phyloP scores from a whole-genome alignment of 805 yeast species.

The Tetrapisispora phaffii region DNA sequence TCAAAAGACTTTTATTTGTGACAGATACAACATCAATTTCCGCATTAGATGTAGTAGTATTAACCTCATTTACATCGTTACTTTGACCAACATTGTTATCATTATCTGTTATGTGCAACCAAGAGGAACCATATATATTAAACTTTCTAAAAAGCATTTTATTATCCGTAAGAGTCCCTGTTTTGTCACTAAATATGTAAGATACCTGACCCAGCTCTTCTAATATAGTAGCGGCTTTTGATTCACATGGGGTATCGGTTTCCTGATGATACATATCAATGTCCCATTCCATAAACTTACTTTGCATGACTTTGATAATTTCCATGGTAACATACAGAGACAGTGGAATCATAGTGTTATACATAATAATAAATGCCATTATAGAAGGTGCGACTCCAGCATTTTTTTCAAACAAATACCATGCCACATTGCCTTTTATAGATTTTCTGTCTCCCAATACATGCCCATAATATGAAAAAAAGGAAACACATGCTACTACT shows the following conservation, averaged over 20 bases:
- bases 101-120: conserved; percentile 47
- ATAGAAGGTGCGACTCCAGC: conserved; percentile 82
- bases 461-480: conserved; percentile 77
- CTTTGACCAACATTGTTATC: not conserved
- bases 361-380: conserved; percentile 96
- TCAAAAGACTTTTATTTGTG: conserved; percentile 12
- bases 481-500: conserved; percentile 63
- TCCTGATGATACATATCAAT: conserved; percentile 86
- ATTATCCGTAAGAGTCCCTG: conserved; percentile 95
- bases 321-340: conserved; percentile 96
- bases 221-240: conserved; percentile 87
- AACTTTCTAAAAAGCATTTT: conserved; percentile 85
- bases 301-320: conserved; percentile 81
- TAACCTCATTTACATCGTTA: not conserved
- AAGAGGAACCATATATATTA: conserved; percentile 77
- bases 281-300: conserved; percentile 74
- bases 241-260: conserved; percentile 85
- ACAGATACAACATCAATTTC: conserved; percentile 20
- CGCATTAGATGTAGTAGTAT: not conserved
- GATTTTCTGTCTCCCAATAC: conserved; percentile 37
- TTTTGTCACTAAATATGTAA: conserved; percentile 89
- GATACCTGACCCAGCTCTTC: conserved; percentile 97
- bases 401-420: conserved; percentile 69
- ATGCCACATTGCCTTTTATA: conserved; percentile 36
- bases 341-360: conserved; percentile 88